A percentile compares a stretch with the other conserved stretches of the same genome.
Conservation (phyloP, 2,329 filamentous ascomycete species). For the Geosmithia flava region DNA sequence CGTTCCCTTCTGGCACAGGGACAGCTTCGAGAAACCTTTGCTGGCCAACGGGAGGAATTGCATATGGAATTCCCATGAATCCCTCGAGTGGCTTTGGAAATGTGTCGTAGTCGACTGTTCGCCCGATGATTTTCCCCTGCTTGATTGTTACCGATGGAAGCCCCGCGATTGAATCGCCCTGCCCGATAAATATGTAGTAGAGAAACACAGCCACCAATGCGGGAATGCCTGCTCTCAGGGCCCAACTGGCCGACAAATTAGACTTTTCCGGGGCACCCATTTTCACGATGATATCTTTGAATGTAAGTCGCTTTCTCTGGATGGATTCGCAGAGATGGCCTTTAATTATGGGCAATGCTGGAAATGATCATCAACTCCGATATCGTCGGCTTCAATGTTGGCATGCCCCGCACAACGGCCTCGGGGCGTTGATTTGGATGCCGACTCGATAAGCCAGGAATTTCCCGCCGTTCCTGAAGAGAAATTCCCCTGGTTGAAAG, state of each 20-base stretch:
- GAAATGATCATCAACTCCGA: not conserved
- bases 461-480: too few relatives aligned
- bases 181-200: not conserved
- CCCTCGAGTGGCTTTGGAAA: slow-evolving; percentile 18
- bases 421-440: not conserved
- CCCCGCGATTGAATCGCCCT: not conserved
- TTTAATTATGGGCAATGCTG: not conserved
- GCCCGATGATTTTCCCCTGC: slow-evolving; percentile 17
- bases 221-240: not conserved
- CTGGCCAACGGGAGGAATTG: slow-evolving; percentile 27
- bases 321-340: not conserved
- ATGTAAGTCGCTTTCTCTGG: not conserved
- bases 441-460: not conserved
- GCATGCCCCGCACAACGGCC: not conserved
- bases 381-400: not conserved
- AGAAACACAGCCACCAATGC: not conserved
- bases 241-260: not conserved
- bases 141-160: slow-evolving; percentile 10
- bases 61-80: slow-evolving; percentile 36
- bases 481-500: too few relatives aligned
- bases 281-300: not conserved
- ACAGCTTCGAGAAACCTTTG: slow-evolving; percentile 26
- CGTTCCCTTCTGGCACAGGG: slow-evolving; percentile 12
- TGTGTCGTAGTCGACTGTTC: slow-evolving; percentile 14
- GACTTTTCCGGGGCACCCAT: not conserved